Evolutionary conservation across 768 basidiomycete species (phyloP).

Genomic region (Leucocoprinus leucothites): DNA sequence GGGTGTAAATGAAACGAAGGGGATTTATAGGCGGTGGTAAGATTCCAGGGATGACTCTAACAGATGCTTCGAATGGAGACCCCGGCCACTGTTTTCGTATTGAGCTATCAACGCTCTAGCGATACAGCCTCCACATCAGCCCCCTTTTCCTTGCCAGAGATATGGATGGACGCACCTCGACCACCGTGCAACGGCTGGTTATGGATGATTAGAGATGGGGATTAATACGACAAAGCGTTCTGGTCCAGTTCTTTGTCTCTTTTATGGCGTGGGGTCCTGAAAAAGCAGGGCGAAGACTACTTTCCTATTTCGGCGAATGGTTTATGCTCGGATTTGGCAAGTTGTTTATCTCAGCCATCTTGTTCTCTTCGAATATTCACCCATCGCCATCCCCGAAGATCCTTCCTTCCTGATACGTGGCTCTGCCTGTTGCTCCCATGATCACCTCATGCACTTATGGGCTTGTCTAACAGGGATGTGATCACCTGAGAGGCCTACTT

Average conservation of each 20-base stretch:
- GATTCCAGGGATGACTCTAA: constrained; percentile 2
- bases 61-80: background rate
- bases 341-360: constrained; percentile 8
- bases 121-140: constrained; percentile 3
- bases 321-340: constrained; percentile 8
- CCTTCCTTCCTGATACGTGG: constrained; percentile 4
- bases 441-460: background rate
- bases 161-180: constrained; percentile 3
- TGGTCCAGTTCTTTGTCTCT: background rate
- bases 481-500: background rate
- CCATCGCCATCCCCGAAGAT: background rate
- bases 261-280: background rate
- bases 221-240: background rate
- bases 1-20: background rate
- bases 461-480: too few relatives aligned
- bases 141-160: background rate
- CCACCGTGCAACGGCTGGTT: constrained; percentile 3
- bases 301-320: constrained; percentile 2
- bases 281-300: background rate
- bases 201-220: background rate
- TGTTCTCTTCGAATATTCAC: background rate
- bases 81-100: constrained; percentile 8
- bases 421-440: background rate
- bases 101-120: constrained; percentile 3
- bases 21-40: constrained; percentile 2